Conservation (phyloP, 2,329 filamentous ascomycete genomes). For the Beauveria australis region DNA sequence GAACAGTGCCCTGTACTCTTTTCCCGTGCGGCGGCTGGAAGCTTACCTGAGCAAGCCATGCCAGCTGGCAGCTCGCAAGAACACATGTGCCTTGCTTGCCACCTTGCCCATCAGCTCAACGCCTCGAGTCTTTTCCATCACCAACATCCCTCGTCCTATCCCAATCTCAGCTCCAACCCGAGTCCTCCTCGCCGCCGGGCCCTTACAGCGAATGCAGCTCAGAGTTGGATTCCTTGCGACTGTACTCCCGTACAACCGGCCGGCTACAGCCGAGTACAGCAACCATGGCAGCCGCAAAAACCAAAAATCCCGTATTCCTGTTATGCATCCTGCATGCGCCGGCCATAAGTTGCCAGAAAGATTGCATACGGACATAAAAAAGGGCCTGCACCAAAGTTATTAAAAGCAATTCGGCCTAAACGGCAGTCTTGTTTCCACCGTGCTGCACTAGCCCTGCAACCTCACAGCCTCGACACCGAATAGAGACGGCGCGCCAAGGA, state of each 20-base stretch:
- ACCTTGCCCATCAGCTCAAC: neutral
- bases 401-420: conserved; percentile 2
- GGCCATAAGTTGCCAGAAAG: too few relatives aligned
- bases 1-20: neutral
- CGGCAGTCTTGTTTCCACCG: neutral
- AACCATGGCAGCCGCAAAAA: too few relatives aligned
- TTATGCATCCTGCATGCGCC: neutral
- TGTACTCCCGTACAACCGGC: too few relatives aligned
- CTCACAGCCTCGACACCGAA: neutral
- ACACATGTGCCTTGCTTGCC: neutral
- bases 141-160: neutral
- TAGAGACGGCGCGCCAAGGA: neutral
- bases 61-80: too few relatives aligned
- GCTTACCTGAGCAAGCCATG: too few relatives aligned
- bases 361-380: too few relatives aligned
- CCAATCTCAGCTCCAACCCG: neutral
- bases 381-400: neutral
- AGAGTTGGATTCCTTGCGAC: too few relatives aligned
- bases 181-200: neutral
- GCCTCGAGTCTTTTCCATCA: neutral
- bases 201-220: too few relatives aligned
- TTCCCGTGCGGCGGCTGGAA: neutral
- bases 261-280: too few relatives aligned
- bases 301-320: too few relatives aligned
- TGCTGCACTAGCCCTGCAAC: neutral